These are phyloP conservation scores for Tylopilus rubrobrunneus DNA, from an alignment of 768 basidiomycete genomes.

Conservation along the genomic window DNA sequence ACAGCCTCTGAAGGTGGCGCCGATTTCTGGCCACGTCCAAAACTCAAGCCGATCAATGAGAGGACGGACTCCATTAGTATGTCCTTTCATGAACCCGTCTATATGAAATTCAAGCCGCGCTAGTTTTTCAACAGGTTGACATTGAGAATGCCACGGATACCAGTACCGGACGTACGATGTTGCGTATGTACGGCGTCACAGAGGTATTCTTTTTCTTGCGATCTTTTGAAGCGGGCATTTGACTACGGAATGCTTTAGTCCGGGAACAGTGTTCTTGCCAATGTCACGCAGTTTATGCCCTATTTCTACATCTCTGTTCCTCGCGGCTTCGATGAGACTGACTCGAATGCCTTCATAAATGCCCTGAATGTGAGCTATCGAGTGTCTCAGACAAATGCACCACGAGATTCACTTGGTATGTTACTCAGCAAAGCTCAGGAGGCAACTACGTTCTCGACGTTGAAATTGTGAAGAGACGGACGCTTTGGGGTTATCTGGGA, in stretches of 20 bases:
- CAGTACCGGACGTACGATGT: constrained; percentile 37
- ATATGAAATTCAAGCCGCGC: not conserved
- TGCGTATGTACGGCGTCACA: constrained; percentile 89
- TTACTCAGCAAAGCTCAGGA: constrained; percentile 23
- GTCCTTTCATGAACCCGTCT: constrained; percentile 15
- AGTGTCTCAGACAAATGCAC: not conserved
- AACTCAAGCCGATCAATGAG: constrained; percentile 49
- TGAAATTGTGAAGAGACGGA: constrained; percentile 62
- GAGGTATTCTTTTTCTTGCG: constrained; percentile 44
- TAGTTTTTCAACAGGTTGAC: constrained; percentile 97
- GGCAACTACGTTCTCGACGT: constrained; percentile 44
- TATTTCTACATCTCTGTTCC: constrained; percentile 93
- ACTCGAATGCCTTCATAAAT: constrained; percentile 59
- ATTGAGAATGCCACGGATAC: constrained; percentile 63
- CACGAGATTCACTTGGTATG: not conserved
- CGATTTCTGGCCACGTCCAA: constrained; percentile 68
- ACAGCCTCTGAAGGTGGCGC: constrained; percentile 76
- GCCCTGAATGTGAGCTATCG: constrained; percentile 67
- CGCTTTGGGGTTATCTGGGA: constrained; percentile 86
- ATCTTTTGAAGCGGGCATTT: not conserved
- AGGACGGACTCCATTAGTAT: constrained; percentile 66
- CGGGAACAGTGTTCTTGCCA: constrained; percentile 86
- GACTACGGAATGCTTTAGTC: constrained; percentile 38
- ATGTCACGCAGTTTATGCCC: constrained; percentile 78
- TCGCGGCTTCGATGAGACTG: constrained; percentile 69